A percentile compares a stretch with the other conserved stretches of the same genome.
Evolutionary conservation across 768 basidiomycete genomes (phyloP).

Genomic region (Auricularia cornea): DNA sequence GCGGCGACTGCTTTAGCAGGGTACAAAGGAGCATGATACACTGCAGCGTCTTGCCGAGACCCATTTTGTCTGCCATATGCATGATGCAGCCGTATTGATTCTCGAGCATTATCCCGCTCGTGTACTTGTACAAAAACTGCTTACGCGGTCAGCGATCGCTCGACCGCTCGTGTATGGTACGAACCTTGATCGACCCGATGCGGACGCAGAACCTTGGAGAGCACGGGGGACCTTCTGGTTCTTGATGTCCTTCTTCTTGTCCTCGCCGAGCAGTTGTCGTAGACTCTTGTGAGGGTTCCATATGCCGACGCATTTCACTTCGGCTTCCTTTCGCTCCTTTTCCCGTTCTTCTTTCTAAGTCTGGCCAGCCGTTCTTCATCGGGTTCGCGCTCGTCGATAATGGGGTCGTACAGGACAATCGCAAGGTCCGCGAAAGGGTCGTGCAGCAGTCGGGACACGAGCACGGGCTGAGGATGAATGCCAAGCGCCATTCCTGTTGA

Average conservation of each 20-base stretch:
- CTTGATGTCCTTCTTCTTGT: slow-evolving; percentile 54
- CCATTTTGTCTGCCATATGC: slow-evolving; percentile 99
- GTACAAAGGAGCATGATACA: slow-evolving; percentile 97
- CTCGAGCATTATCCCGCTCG: slow-evolving; percentile 86
- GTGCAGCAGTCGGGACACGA: slow-evolving; percentile 87
- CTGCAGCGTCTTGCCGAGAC: slow-evolving; percentile 92
- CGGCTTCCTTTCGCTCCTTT: slow-evolving; percentile 53
- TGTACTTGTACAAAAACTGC: slow-evolving; percentile 92
- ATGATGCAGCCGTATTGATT: slow-evolving; percentile 85
- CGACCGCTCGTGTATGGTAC: too few species aligned
- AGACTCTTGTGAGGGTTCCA: slow-evolving; percentile 92
- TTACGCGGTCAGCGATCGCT: not conserved
- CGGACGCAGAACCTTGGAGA: slow-evolving; percentile 83
- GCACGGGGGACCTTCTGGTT: slow-evolving; percentile 76
- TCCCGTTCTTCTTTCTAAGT: slow-evolving; percentile 62
- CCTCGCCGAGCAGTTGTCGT: slow-evolving; percentile 65
- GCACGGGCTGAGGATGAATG: slow-evolving; percentile 66
- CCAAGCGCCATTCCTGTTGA: slow-evolving; percentile 74
- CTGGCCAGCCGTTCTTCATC: slow-evolving; percentile 74
- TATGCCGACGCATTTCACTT: slow-evolving; percentile 61
- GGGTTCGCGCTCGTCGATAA: slow-evolving; percentile 85
- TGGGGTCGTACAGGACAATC: slow-evolving; percentile 95
- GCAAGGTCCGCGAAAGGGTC: slow-evolving; percentile 98
- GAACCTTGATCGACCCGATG: slow-evolving; percentile 98
- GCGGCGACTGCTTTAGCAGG: slow-evolving; percentile 88